Base-by-base conservation (phyloP, 1,139 yeast species). In the Sugiyamaella pinicola region DNA sequence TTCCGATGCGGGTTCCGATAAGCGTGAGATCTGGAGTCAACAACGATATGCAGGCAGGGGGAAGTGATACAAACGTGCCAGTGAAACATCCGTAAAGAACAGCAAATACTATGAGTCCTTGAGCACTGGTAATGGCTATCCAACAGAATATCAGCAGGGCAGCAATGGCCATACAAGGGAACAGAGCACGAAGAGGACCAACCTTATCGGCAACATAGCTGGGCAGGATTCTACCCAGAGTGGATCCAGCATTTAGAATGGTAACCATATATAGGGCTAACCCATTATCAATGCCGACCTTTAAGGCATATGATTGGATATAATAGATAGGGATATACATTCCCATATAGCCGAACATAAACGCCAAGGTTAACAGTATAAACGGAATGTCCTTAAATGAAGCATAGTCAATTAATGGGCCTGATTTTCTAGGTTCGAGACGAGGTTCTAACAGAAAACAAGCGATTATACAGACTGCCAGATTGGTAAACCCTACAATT, bases 1-100 rank as follows among this genome's bases (percentile, higher is more conserved):
- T 75, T 0, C 89, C 85, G 61, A 82, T 80, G 18, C 87, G 76
- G 55, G 80, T 63, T 1, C 72, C 71, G 1, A 68, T 55, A 7
- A 61, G 49, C 7, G 64, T 53, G 42, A 68, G 54, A 54, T 76
- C 77, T 18, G 79, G 78, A 3, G 85, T 80, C 21, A 85, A 79
- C 60, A 81, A 83, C 1, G 71, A 64, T 10, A 73, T 58, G 35
- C 72, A 65, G 0, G 74, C 70, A 0, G 80, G 78, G 0, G 76
- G 73, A 38, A 78, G 56, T 7, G 80, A 70, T 31, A 77, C 69
- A 5, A 75, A 67, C 1, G 77, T 69, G 3, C 80, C 78, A 3
- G 77, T 69, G 58, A 74, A 74, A 56, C 79, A 73, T 0, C 87
- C 87, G 53, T 77, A 78, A 0, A 80, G 41, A 0, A 74, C 69